These are phyloP conservation scores for Acarospora socialis DNA, from an alignment of 2,329 filamentous ascomycete genomes.

Conservation along the genomic window DNA sequence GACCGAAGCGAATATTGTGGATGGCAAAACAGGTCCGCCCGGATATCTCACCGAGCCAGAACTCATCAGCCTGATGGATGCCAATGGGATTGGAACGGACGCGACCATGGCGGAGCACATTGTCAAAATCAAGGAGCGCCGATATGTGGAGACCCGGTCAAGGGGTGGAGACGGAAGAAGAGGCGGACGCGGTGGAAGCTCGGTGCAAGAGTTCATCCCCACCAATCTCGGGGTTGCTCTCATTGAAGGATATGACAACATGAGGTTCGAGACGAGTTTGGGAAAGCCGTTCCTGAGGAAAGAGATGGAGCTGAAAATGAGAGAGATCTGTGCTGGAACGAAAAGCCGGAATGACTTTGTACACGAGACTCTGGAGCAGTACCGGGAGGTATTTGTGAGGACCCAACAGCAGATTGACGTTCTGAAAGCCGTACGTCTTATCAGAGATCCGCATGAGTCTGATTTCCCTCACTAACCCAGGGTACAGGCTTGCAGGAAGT, in stretches of 20 bases:
- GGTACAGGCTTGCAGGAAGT: constrained; percentile 39
- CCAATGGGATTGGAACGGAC: constrained; percentile 95
- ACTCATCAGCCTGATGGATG: constrained; percentile 92
- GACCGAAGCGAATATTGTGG: constrained; percentile 72
- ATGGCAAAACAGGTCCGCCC: constrained; percentile 79
- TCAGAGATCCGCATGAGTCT: constrained; percentile 1
- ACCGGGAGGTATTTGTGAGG: constrained; percentile 71
- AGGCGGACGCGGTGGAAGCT: constrained; percentile 32
- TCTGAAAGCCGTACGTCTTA: constrained; percentile 35
- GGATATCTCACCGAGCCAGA: constrained; percentile 89
- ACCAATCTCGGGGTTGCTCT: constrained; percentile 82
- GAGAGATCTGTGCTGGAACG: constrained; percentile 81
- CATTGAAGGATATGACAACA: constrained; percentile 86
- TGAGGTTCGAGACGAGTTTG: constrained; percentile 83
- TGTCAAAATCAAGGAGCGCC: constrained; percentile 77
- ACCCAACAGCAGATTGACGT: constrained; percentile 60
- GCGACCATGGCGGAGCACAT: constrained; percentile 99
- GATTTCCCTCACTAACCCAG: constrained; percentile 1
- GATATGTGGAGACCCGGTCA: constrained; percentile 62
- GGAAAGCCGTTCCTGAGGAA: constrained; percentile 93
- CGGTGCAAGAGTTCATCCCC: constrained; percentile 77
- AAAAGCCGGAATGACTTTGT: constrained; percentile 63
- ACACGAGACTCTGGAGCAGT: constrained; percentile 71
- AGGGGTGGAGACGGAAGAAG: constrained; percentile 29
- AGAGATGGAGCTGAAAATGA: constrained; percentile 97